A percentile compares a stretch with the other conserved stretches of the same genome.
Evolutionary conservation across 306 rosid species (phyloP).

Genomic region (Mucuna pruriens): DNA sequence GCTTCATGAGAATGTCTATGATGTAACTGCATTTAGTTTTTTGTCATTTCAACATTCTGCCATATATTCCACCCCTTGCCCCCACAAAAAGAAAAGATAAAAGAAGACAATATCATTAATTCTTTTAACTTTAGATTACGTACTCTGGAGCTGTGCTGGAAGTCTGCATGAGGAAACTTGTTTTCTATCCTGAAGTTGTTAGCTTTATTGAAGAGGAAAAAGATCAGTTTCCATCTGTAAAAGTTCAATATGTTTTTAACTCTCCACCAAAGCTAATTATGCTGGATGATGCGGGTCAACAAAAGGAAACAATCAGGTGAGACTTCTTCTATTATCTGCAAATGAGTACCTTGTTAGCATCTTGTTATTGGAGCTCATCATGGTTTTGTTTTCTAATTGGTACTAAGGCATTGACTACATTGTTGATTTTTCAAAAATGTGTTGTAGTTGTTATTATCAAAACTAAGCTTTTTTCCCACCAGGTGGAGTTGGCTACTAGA

Average conservation of each 20-base stretch:
- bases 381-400: constrained; percentile 21
- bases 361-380: not conserved
- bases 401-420: constrained; percentile 4
- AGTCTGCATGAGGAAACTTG: constrained; percentile 97
- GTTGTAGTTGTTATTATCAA: not conserved
- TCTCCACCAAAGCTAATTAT: constrained; percentile 89
- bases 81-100: not conserved
- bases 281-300: constrained; percentile 80
- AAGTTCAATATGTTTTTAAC: constrained; percentile 80
- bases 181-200: constrained; percentile 93
- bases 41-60: not conserved
- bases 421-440: constrained; percentile 13
- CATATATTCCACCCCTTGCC: constrained; percentile 1
- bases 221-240: constrained; percentile 71
- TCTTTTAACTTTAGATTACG: constrained; percentile 57
- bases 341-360: constrained; percentile 8
- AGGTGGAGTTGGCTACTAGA: not conserved
- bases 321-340: constrained; percentile 15
- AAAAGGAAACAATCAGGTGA: constrained; percentile 88
- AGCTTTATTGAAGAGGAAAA: constrained; percentile 93
- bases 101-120: not conserved
- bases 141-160: constrained; percentile 86
- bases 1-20: not conserved
- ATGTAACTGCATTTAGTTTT: constrained; percentile 13
- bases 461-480: not conserved